Evolutionary conservation across 495 filamentous ascomycete genomes (phyloP).

Genomic region (Penicillium flavigenum): DNA sequence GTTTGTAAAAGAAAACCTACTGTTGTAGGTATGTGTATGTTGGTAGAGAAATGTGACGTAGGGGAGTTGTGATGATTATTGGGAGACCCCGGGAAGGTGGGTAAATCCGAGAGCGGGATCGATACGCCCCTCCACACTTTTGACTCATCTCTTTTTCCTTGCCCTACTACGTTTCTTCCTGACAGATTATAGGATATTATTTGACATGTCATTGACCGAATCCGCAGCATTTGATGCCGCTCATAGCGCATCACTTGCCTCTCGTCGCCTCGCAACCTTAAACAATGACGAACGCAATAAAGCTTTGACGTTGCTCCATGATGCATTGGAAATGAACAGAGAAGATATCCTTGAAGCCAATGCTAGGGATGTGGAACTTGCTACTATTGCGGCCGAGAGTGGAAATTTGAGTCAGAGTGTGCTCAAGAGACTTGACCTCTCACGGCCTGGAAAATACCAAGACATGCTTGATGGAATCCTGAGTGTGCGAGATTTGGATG

Average conservation of each 20-base stretch:
- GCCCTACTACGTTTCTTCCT: too few relatives aligned
- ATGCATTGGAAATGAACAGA: constrained; percentile 63
- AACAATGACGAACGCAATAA: constrained; percentile 68
- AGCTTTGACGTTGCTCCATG: constrained; percentile 78
- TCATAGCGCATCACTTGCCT: constrained; percentile 66
- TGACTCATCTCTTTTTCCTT: constrained; percentile 3
- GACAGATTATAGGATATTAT: not conserved
- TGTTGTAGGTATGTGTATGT: not conserved
- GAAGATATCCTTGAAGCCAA: constrained; percentile 83
- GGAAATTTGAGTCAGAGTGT: constrained; percentile 81
- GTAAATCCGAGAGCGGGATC: constrained; percentile 4
- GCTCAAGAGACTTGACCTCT: constrained; percentile 85
- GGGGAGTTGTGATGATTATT: not conserved
- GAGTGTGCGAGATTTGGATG: constrained; percentile 79
- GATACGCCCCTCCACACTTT: constrained; percentile 14
- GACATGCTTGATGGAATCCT: constrained; percentile 97
- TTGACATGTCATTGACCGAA: constrained; percentile 73
- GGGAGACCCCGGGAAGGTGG: not conserved
- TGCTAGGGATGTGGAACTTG: constrained; percentile 71
- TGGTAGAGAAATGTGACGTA: constrained; percentile 5
- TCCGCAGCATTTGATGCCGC: constrained; percentile 66
- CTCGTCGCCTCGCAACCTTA: constrained; percentile 66
- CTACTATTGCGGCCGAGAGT: constrained; percentile 65
- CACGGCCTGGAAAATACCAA: constrained; percentile 85
- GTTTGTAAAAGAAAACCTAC: not conserved